These are phyloP conservation scores for Exserohilum rostratum DNA, from an alignment of 2,329 filamentous ascomycete genomes.

Conservation along the genomic window DNA sequence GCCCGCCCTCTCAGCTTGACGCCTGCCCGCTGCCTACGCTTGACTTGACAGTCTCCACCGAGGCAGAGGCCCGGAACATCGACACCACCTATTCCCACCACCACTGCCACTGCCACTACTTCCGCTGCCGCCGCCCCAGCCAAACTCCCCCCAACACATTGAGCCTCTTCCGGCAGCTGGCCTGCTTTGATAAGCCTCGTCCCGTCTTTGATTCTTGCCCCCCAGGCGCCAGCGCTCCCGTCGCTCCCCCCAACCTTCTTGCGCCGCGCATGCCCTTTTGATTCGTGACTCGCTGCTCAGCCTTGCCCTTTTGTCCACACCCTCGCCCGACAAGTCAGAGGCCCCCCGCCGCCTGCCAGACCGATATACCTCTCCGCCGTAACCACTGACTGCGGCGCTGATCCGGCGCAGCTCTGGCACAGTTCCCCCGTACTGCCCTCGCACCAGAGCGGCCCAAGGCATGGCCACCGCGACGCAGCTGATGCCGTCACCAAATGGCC, in stretches of 20 bases:
- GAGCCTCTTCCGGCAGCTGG: conserved; percentile 30
- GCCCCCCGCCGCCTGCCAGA: too few species aligned
- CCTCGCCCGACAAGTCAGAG: too few species aligned
- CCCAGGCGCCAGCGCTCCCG: conserved; percentile 21
- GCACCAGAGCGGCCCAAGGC: conserved; percentile 26
- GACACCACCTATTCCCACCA: conserved; percentile 7
- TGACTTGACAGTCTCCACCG: conserved; percentile 16
- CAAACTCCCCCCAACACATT: conserved; percentile 2
- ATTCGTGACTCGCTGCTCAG: conserved; percentile 28
- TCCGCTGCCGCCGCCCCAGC: neutral
- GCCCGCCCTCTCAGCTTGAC: conserved; percentile 4
- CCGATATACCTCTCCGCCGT: neutral
- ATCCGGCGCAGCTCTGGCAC: conserved; percentile 25
- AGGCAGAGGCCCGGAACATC: conserved; percentile 26
- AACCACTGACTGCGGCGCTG: conserved; percentile 1
- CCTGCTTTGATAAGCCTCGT: conserved; percentile 27
- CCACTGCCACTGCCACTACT: neutral
- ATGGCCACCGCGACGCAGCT: conserved; percentile 52
- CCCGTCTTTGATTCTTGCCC: conserved; percentile 17
- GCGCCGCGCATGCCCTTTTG: conserved; percentile 29
- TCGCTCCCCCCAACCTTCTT: conserved; percentile 25
- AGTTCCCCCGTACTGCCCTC: conserved; percentile 20
- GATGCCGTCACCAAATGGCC: conserved; percentile 52
- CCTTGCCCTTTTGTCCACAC: conserved; percentile 21
- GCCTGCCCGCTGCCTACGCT: conserved; percentile 8